Evolutionary conservation across 768 basidiomycete genomes (phyloP).

Genomic region (Asterophora parasitica): DNA sequence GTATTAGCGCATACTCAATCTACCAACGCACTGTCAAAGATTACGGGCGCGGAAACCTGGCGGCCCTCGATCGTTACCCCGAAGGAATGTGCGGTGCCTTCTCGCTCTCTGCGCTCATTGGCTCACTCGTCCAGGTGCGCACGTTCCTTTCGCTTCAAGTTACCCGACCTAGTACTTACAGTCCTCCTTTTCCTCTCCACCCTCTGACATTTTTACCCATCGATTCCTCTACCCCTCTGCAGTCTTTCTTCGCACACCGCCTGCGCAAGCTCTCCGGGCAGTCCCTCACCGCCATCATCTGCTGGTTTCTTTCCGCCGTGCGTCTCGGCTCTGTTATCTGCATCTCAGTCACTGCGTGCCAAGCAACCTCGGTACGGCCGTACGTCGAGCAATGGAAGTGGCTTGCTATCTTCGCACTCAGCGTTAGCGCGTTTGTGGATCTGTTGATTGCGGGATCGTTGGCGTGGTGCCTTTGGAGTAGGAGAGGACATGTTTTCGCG

Average conservation of each 20-base stretch:
- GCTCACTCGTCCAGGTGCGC: conserved; percentile 10
- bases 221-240: neutral
- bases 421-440: conserved; percentile 8
- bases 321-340: conserved; percentile 2
- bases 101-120: conserved; percentile 6
- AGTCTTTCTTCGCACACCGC: conserved; percentile 16
- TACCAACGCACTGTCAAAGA: conserved; percentile 3
- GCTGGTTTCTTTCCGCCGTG: conserved; percentile 11
- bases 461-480: conserved; percentile 4
- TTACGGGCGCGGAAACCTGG: conserved; percentile 1
- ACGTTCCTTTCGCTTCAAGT: too few species aligned
- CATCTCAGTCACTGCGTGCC: conserved; percentile 10
- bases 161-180: neutral
- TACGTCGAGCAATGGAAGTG: conserved; percentile 6
- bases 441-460: conserved; percentile 7
- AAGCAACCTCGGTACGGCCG: neutral
- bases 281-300: conserved; percentile 1
- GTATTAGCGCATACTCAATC: conserved; percentile 5
- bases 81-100: conserved; percentile 9
- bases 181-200: neutral
- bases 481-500: conserved; percentile 5
- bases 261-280: conserved; percentile 6
- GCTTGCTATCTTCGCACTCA: conserved; percentile 7
- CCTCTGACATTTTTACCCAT: neutral
- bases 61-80: conserved; percentile 2